phyloP scores from a whole-genome alignment of 805 yeast genomes.

The Jamesozyma rosinii region DNA sequence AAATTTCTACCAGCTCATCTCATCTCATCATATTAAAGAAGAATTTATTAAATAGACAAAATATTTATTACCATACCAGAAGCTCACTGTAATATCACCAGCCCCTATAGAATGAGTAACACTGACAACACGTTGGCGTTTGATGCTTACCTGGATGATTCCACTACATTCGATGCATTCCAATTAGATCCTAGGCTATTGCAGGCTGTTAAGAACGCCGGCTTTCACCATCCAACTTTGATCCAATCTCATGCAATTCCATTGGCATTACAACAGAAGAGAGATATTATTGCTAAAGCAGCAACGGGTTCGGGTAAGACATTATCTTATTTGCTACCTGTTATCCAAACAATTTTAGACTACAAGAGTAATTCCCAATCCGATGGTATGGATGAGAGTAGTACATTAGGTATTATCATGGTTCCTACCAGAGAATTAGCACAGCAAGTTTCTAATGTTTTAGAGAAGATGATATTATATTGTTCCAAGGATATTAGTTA shows the following conservation, averaged over 20 bases:
- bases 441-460: conserved; percentile 67
- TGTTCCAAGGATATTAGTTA: conserved; percentile 58
- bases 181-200: conserved; percentile 72
- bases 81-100: too few species aligned
- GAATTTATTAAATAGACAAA: too few species aligned
- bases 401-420: conserved; percentile 54
- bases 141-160: conserved; percentile 62
- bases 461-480: conserved; percentile 57
- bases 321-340: conserved; percentile 81
- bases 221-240: conserved; percentile 78
- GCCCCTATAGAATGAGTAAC: neutral
- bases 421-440: conserved; percentile 93
- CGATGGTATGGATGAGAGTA: conserved; percentile 14
- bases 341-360: conserved; percentile 63
- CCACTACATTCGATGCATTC: conserved; percentile 62
- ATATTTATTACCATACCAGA: too few species aligned
- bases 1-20: conserved; percentile 11
- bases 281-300: conserved; percentile 89
- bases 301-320: conserved; percentile 96
- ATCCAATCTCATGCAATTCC: conserved; percentile 91
- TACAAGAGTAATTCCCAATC: conserved; percentile 27
- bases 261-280: conserved; percentile 77
- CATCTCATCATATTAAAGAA: conserved; percentile 17
- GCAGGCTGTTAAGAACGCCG: conserved; percentile 75
- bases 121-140: conserved; percentile 33